These are phyloP conservation scores for Pichia sp. DNA, from an alignment of 1,139 yeast species.

Conservation along the genomic window DNA sequence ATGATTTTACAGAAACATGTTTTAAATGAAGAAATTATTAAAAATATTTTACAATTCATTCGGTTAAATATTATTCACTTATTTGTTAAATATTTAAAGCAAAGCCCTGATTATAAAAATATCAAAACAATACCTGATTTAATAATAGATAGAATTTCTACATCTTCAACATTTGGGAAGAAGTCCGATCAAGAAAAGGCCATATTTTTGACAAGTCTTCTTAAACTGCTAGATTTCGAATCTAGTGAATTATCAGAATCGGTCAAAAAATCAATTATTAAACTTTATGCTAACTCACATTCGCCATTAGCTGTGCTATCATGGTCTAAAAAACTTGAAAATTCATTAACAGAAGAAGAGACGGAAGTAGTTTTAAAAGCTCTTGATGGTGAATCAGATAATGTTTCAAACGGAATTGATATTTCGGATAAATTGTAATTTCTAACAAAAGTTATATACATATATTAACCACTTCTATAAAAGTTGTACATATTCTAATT, in stretches of 20 bases:
- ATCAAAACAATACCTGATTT: slow-evolving; percentile 5
- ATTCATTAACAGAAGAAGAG: slow-evolving; percentile 10
- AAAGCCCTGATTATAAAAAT: slow-evolving; percentile 7
- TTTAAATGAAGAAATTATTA: slow-evolving; percentile 9
- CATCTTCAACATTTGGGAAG: slow-evolving; percentile 1
- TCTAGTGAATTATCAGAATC: slow-evolving; percentile 10
- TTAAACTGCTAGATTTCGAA: slow-evolving; percentile 5
- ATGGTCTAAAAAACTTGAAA: slow-evolving; percentile 16
- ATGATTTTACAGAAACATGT: slow-evolving; percentile 11
- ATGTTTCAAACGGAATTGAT: slow-evolving; percentile 3
- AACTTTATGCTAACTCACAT: slow-evolving; percentile 18
- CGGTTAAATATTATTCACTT: slow-evolving; percentile 15
- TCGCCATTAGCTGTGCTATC: slow-evolving; percentile 23
- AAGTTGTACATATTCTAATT: not conserved
- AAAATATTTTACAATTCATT: slow-evolving; percentile 16
- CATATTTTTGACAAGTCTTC: slow-evolving; percentile 9
- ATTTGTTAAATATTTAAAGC: slow-evolving; percentile 21
- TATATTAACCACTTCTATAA: not conserved
- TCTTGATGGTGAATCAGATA: not conserved
- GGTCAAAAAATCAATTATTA: slow-evolving; percentile 9
- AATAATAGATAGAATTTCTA: slow-evolving; percentile 7
- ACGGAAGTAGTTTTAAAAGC: slow-evolving; percentile 2
- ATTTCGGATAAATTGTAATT: slow-evolving; percentile 8
- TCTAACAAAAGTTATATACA: not conserved
- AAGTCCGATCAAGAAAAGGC: slow-evolving; percentile 6